Percentiles rank a stretch among this genome's conserved stretches.
Evolutionary conservation across 352 stramenopile genomes (phyloP).

Genomic region (Pythium vanterpoolii): DNA sequence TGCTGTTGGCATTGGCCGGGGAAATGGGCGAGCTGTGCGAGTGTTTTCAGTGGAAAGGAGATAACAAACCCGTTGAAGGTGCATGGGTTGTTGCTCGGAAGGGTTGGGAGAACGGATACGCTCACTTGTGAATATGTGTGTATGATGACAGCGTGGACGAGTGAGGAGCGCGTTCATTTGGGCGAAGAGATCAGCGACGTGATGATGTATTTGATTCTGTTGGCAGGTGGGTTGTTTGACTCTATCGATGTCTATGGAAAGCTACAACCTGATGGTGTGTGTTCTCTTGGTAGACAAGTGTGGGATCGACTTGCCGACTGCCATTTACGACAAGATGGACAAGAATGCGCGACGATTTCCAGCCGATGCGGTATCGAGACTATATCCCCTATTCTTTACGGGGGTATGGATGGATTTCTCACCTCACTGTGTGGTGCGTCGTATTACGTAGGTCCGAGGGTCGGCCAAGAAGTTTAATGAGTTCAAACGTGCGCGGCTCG

Average conservation of each 20-base stretch:
- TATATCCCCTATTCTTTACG: background rate
- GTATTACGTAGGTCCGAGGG: slow-evolving; percentile 35
- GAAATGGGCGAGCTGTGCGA: slow-evolving; percentile 96
- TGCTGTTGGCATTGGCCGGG: slow-evolving; percentile 92
- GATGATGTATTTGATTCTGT: slow-evolving; percentile 94
- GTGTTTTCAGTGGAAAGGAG: slow-evolving; percentile 94
- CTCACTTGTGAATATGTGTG: background rate
- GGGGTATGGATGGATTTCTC: background rate
- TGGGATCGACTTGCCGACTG: slow-evolving; percentile 84
- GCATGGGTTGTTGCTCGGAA: too few relatives aligned
- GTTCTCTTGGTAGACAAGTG: slow-evolving; percentile 65
- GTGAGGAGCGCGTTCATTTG: slow-evolving; percentile 87
- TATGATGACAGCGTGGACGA: slow-evolving; percentile 49
- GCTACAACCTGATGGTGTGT: background rate
- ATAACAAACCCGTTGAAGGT: slow-evolving; percentile 70
- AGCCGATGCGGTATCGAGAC: slow-evolving; percentile 29
- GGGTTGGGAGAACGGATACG: too few relatives aligned
- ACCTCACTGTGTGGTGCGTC: background rate
- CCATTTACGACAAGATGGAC: slow-evolving; percentile 91
- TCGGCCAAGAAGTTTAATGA: slow-evolving; percentile 83
- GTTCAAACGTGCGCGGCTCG: slow-evolving; percentile 57
- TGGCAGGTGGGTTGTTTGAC: slow-evolving; percentile 61
- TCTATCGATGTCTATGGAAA: background rate
- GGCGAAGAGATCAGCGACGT: slow-evolving; percentile 97
- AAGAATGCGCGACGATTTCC: slow-evolving; percentile 89